Conservation (phyloP, 768 basidiomycete genomes). For the Hygrophorus russula region DNA sequence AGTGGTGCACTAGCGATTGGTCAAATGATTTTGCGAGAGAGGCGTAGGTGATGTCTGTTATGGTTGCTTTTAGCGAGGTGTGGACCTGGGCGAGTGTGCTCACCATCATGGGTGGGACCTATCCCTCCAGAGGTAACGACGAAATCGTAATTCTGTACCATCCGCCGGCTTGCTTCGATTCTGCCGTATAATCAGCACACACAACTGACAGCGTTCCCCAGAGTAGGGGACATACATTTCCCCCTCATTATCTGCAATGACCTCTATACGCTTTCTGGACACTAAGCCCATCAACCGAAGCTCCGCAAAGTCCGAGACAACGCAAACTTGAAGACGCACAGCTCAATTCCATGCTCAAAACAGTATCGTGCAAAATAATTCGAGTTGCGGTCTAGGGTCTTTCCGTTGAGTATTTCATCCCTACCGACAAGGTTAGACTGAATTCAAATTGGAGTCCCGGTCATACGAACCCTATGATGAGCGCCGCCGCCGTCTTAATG, state of each 20-base stretch:
- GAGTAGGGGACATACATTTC: constrained; percentile 54
- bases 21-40: constrained; percentile 81
- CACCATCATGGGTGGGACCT: constrained; percentile 85
- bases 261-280: constrained; percentile 75
- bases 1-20: constrained; percentile 57
- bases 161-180: constrained; percentile 72
- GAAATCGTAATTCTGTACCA: constrained; percentile 78
- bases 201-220: neutral
- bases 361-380: constrained; percentile 82
- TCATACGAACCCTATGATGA: constrained; percentile 58
- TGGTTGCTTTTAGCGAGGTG: neutral
- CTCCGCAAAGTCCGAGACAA: constrained; percentile 2
- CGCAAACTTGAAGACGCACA: constrained; percentile 33
- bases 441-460: neutral
- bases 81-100: constrained; percentile 11
- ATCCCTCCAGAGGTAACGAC: constrained; percentile 90
- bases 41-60: constrained; percentile 76
- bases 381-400: constrained; percentile 76
- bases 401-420: constrained; percentile 89
- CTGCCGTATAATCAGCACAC: constrained; percentile 23
- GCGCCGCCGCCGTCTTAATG: constrained; percentile 64
- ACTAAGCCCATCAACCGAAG: constrained; percentile 16
- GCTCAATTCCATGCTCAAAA: constrained; percentile 76
- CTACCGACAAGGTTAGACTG: constrained; percentile 24
- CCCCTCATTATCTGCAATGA: constrained; percentile 81